A percentile compares a stretch with the other conserved stretches of the same genome.
Conservation (phyloP, 805 yeast genomes). For the Candida parachauliodes region DNA sequence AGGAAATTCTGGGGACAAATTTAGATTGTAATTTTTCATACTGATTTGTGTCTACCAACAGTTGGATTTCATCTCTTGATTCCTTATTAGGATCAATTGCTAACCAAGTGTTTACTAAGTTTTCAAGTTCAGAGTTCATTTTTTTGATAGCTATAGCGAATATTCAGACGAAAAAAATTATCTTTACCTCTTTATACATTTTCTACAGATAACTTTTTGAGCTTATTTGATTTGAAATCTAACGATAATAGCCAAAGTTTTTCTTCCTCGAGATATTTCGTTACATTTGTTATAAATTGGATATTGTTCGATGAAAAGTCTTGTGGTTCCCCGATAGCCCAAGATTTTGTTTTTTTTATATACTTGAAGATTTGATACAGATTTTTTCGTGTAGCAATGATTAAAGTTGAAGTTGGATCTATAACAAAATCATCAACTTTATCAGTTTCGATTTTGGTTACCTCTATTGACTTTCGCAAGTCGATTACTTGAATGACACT, state of each 20-base stretch:
- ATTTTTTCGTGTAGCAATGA: conserved; percentile 18
- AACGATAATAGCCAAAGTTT: background rate
- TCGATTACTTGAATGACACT: conserved; percentile 42
- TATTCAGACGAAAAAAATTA: background rate
- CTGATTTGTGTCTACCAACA: conserved; percentile 36
- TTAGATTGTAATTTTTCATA: conserved; percentile 47
- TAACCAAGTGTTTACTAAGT: conserved; percentile 33
- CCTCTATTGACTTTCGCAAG: conserved; percentile 37
- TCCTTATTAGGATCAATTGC: conserved; percentile 32
- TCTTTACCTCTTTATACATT: conserved; percentile 1
- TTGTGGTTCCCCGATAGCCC: conserved; percentile 17
- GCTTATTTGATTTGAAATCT: background rate
- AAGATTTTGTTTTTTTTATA: conserved; percentile 36
- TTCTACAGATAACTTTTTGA: background rate
- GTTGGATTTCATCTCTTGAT: conserved; percentile 55
- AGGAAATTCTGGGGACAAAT: conserved; percentile 59
- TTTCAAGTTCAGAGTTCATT: conserved; percentile 15
- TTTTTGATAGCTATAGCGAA: too few relatives aligned
- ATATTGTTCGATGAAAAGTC: background rate
- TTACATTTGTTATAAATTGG: conserved; percentile 1
- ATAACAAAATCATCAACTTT: conserved; percentile 21
- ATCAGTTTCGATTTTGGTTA: conserved; percentile 24
- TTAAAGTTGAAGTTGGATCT: conserved; percentile 34
- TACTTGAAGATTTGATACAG: conserved; percentile 30
- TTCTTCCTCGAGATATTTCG: background rate